Evolutionary conservation across 2,329 filamentous ascomycete species (phyloP).

Genomic region (Aspergillus sp.): DNA sequence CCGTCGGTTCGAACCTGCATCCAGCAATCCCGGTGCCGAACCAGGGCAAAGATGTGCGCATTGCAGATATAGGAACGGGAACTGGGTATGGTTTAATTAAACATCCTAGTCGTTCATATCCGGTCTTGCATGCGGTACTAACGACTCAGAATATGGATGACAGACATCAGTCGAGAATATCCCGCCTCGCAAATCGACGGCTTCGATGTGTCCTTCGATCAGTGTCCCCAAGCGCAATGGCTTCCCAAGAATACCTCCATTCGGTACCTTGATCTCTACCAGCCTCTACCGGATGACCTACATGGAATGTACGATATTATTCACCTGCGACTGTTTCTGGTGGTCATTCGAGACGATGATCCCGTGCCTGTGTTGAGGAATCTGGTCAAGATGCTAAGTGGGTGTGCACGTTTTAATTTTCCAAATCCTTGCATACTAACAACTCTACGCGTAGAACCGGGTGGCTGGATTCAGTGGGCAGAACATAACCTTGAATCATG

Average conservation of each 20-base stretch:
- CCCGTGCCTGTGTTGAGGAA: background rate
- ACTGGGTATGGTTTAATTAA: background rate
- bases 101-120: background rate
- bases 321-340: background rate
- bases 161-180: conserved; percentile 1
- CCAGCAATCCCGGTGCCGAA: background rate
- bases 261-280: background rate
- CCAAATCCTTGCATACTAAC: background rate
- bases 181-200: conserved; percentile 1
- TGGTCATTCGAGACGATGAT: background rate
- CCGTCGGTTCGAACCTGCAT: conserved; percentile 1
- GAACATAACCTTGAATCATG: conserved; percentile 1
- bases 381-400: background rate
- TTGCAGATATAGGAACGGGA: background rate
- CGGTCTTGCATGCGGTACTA: background rate
- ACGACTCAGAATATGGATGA: background rate
- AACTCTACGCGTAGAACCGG: background rate
- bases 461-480: conserved; percentile 1
- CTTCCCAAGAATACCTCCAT: background rate
- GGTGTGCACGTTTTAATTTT: background rate
- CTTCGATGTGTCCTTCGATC: conserved; percentile 1
- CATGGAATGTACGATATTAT: background rate
- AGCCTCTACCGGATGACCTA: background rate
- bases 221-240: background rate
- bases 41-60: background rate